These are phyloP conservation scores for Voacanga thouarsii DNA, from an alignment of 257 asterid genomes.

Conservation along the genomic window DNA sequence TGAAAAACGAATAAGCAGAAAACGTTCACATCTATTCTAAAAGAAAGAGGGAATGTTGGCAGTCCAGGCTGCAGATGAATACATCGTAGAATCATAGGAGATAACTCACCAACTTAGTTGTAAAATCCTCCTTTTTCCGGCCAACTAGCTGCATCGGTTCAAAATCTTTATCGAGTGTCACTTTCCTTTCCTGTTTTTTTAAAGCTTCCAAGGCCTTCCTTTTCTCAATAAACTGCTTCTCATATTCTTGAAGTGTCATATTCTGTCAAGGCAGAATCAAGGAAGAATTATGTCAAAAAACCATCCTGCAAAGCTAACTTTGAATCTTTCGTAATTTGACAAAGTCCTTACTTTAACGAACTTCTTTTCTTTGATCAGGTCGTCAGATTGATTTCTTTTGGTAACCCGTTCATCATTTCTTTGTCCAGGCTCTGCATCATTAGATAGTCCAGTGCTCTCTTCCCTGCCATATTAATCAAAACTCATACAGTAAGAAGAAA, in stretches of 20 bases:
- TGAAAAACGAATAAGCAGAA: background rate
- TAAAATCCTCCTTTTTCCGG: constrained; percentile 8
- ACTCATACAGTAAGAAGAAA: background rate
- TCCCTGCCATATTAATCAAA: constrained; percentile 6
- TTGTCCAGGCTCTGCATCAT: background rate
- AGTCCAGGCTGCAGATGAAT: background rate
- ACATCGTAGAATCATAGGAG: background rate
- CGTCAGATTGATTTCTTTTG: background rate
- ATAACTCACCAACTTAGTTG: background rate
- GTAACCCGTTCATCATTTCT: background rate
- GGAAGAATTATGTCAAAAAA: background rate
- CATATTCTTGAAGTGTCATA: constrained; percentile 16
- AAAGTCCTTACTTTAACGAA: background rate
- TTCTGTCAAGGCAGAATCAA: constrained; percentile 1
- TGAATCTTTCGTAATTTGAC: background rate
- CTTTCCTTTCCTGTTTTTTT: constrained; percentile 16
- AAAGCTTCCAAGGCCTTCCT: constrained; percentile 18
- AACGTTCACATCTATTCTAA: too few relatives aligned
- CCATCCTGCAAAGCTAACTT: background rate
- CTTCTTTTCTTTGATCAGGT: background rate
- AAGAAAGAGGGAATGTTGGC: background rate
- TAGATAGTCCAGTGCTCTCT: background rate
- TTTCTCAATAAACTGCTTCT: constrained; percentile 10
- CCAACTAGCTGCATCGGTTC: constrained; percentile 18
- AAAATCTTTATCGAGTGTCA: constrained; percentile 12